Base-by-base conservation (phyloP, 1,284 basidiomycete species). In the Hypsizygus ulmarius region DNA sequence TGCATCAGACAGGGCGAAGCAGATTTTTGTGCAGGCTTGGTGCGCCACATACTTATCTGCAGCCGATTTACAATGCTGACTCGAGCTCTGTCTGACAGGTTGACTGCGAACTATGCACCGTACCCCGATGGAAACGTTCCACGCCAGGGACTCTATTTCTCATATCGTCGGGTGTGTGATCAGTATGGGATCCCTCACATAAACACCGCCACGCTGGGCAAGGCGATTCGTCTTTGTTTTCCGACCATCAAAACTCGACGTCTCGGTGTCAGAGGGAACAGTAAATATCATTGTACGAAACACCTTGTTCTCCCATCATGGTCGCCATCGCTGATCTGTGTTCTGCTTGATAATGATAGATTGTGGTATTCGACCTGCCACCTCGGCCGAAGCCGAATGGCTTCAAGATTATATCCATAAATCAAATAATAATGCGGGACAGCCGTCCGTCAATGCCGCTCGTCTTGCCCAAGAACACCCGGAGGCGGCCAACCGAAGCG, bases 191-290 rank as follows among this genome's bases (percentile, higher is more conserved):
- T 93, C 56, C 89, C 89, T 51, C 90, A 93, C 62, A 92, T 95
- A 73, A 96, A 94, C 73, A 92, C 93, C 35, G 93, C 93, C 52
- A 93, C 92, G 3, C 78, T 96, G 59, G 93, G 93, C 54, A 96
- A 97, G 70, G 92, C 92, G 42, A 93, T 97, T 60, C 79, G 92
- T 53, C 81, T 90, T 48, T 93, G 90, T 67, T 97, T 93, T 72
- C 90, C 91, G 38, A 89, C 87, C 56, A 93, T 97, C 78, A 93
- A 93, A 78, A 96, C 93, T 38, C 79, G 93, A 57, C 84, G 93
- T 49, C 70, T 96, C 50, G 93, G 93, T 49, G 91, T 93, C 49
- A 75, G 93, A 65, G 93, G 93, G 47, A 93, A 94, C 72, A 92
- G 84, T 71, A 92, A 93, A 75, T 93, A 93, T 71, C 90, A 93